Evolutionary conservation across 1,139 yeast species (phyloP).

Genomic region (Scheffersomyces illinoinensis): DNA sequence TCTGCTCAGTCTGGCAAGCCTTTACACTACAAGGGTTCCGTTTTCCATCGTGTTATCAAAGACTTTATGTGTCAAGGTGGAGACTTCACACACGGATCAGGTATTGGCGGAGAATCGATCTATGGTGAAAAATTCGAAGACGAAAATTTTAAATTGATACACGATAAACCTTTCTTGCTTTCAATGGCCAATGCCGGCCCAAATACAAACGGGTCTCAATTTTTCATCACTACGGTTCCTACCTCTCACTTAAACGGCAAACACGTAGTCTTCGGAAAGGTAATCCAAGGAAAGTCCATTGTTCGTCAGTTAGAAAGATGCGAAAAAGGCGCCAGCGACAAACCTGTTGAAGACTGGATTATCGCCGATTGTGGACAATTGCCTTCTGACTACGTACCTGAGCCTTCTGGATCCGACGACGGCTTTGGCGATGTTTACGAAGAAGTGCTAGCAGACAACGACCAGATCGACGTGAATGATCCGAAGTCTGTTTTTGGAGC

Average conservation of each 20-base stretch:
- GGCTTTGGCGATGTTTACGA: constrained; percentile 87
- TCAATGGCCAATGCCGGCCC: constrained; percentile 98
- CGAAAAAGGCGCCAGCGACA: constrained; percentile 62
- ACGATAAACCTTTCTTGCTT: constrained; percentile 81
- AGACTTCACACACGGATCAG: constrained; percentile 86
- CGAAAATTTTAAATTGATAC: constrained; percentile 76
- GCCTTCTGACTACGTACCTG: constrained; percentile 56
- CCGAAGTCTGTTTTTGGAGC: constrained; percentile 70
- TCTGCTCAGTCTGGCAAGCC: constrained; percentile 62
- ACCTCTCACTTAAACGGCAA: constrained; percentile 89
- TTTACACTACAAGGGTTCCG: constrained; percentile 72
- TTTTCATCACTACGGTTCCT: constrained; percentile 84
- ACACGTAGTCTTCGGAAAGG: constrained; percentile 95
- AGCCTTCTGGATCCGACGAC: constrained; percentile 52
- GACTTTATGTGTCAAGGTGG: constrained; percentile 97
- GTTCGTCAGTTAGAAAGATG: constrained; percentile 76
- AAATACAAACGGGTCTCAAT: constrained; percentile 93
- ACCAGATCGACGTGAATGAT: constrained; percentile 56
- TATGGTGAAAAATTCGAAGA: constrained; percentile 96
- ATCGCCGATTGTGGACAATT: constrained; percentile 82
- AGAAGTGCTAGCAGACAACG: constrained; percentile 74
- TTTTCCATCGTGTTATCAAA: constrained; percentile 90
- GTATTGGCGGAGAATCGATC: constrained; percentile 93
- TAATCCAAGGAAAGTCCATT: constrained; percentile 77
- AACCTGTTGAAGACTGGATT: constrained; percentile 63